Base-by-base conservation (phyloP, 2,329 filamentous ascomycete species). In the Didymella keratinophila region DNA sequence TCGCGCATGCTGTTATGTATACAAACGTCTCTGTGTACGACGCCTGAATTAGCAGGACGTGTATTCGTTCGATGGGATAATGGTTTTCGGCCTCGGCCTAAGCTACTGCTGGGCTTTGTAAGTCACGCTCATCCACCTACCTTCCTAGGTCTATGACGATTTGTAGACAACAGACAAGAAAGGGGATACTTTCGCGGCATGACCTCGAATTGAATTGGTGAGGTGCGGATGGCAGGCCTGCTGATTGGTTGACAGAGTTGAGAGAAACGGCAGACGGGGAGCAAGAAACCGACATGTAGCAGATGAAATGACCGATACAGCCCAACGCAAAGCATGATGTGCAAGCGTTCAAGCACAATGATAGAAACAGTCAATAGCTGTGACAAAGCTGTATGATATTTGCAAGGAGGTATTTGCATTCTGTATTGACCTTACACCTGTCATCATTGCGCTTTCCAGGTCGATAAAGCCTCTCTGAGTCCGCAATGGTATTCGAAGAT, bases 31-130 rank as follows among this genome's bases (percentile, higher is more conserved):
- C 23, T 10, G 4, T 28, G 21, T 18, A 28, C 14, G 23, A 18
- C 23, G 42, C 14, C 42, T 28, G 25, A 28, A 28, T 2, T n/a
- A 16, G n/a, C 25, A 18, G 42, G 42, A 44, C 25, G 41, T 25
- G 3, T 30, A 37, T 45, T 52, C 32, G 50, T 52, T 42, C 50
- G 27, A 2, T 4, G 18, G 27, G 25, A 20, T 14, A 4, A 20
- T 45, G 8, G n/a, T 20, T 5, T 27, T 52, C 49, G 49, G 30
- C 16, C n/a, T 37, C 41, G 39, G 49, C 21, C 23, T 39, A 18
- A 42, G 11, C 16, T 23, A 23, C 23, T 36, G 30, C 18, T 45
- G 21, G 28, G 47, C 36, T 50, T 43, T 42, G 48, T 51, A 34
- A 51, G 27, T 9, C 2, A 37, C 18, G 1, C 16, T 18, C 34